Evolutionary conservation across 306 rosid genomes (phyloP).

Genomic region (Lupinus albus): DNA sequence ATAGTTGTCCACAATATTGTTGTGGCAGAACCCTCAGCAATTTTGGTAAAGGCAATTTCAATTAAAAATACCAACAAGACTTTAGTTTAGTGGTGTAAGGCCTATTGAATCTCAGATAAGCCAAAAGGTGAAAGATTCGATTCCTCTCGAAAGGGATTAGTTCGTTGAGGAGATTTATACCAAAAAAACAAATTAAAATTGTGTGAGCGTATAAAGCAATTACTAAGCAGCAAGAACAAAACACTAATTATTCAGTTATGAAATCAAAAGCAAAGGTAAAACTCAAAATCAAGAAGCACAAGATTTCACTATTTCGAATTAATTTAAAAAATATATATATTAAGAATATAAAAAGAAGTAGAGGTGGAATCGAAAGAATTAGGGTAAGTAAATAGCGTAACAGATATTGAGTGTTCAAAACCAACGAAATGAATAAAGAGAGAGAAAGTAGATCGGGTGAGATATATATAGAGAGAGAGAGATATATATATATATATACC

Average conservation of each 20-base stretch:
- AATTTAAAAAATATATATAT: neutral
- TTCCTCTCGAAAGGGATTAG: no score
- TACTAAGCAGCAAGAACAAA: conserved; percentile 23
- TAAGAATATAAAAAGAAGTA: conserved; percentile 30
- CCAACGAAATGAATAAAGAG: conserved; percentile 2
- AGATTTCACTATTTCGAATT: neutral
- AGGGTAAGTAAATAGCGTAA: conserved; percentile 36
- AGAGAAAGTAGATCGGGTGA: conserved; percentile 68
- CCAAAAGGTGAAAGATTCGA: no score
- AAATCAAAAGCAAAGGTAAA: conserved; percentile 16
- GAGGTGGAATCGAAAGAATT: conserved; percentile 14
- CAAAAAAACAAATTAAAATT: neutral
- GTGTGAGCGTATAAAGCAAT: conserved; percentile 7
- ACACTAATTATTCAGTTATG: conserved; percentile 33
- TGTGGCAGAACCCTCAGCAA: no score
- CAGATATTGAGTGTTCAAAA: conserved; percentile 30
- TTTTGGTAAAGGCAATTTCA: no score
- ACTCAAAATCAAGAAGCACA: conserved; percentile 11
- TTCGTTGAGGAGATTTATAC: no score
- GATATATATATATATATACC: no score
- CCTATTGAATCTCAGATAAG: no score
- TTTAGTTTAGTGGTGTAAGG: no score
- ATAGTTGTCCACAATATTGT: no score
- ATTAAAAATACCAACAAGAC: no score
- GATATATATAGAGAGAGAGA: conserved; percentile 23